A percentile compares a stretch with the other conserved stretches of the same genome.
phyloP scores from a whole-genome alignment of 139 green algal genomes.

The Chlamydomonas sphaeroides region DNA sequence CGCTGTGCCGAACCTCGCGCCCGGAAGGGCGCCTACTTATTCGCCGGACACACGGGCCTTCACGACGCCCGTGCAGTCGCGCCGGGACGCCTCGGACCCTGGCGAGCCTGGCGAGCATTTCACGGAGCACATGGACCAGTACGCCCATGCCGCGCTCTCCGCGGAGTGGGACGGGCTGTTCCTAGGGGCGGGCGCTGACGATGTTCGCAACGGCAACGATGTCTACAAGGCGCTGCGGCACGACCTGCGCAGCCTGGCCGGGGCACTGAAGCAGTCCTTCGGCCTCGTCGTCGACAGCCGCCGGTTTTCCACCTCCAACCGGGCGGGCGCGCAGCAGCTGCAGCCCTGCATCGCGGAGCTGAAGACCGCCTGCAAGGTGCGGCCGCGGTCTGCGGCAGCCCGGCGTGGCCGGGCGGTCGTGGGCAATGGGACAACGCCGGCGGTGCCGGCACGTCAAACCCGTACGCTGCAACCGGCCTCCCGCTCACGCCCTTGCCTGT shows the following conservation, averaged over 20 bases:
- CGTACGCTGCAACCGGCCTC: too few species aligned
- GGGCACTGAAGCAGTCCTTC: slow-evolving; percentile 28
- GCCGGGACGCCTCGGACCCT: background rate
- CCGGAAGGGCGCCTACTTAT: too few species aligned
- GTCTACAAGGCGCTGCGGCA: slow-evolving; percentile 7
- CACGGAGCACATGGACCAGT: slow-evolving; percentile 8
- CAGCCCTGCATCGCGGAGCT: slow-evolving; percentile 22
- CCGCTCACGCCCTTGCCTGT: too few species aligned
- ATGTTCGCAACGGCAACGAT: slow-evolving; percentile 5
- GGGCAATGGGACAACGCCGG: too few species aligned
- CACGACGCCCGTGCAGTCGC: background rate
- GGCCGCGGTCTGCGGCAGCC: too few species aligned
- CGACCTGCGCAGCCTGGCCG: slow-evolving; percentile 21
- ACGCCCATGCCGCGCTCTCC: background rate
- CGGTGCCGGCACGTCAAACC: too few species aligned
- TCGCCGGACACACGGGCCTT: background rate
- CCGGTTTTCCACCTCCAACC: background rate
- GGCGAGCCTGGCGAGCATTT: slow-evolving; percentile 2
- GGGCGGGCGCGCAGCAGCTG: background rate
- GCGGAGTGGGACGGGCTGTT: slow-evolving; percentile 26
- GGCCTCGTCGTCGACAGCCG: slow-evolving; percentile 9
- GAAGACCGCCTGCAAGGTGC: slow-evolving; percentile 7
- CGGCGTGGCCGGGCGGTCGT: too few species aligned
- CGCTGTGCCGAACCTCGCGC: too few species aligned
- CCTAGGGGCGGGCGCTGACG: background rate